Percentiles rank a stretch among this genome's conserved stretches.
phyloP scores from a whole-genome alignment of 768 basidiomycete genomes.

The Kwoniella newhampshirensis region DNA sequence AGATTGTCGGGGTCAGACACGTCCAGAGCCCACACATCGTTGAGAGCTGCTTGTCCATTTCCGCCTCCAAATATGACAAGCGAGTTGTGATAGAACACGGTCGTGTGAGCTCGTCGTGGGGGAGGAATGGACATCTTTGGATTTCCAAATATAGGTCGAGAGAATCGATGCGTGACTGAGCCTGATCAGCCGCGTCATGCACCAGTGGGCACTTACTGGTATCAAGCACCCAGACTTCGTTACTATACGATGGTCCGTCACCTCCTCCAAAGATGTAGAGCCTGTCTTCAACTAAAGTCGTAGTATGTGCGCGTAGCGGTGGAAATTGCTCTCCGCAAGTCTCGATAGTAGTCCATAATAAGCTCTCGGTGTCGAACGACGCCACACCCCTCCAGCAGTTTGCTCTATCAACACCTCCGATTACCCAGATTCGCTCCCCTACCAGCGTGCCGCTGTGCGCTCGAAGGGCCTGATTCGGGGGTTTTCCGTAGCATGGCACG shows the following conservation, averaged over 20 bases:
- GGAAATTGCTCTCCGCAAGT: conserved; percentile 75
- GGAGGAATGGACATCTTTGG: conserved; percentile 54
- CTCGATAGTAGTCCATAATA: conserved; percentile 82
- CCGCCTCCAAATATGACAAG: conserved; percentile 93
- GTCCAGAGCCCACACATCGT: conserved; percentile 86
- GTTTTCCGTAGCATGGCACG: conserved; percentile 37
- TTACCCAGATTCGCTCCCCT: conserved; percentile 78
- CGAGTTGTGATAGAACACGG: conserved; percentile 68
- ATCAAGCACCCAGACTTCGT: conserved; percentile 78
- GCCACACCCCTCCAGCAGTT: conserved; percentile 73
- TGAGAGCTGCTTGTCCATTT: conserved; percentile 82
- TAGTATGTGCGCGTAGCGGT: conserved; percentile 82
- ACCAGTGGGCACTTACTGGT: conserved; percentile 57
- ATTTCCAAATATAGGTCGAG: conserved; percentile 43
- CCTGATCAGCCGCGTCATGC: neutral
- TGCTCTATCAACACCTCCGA: conserved; percentile 84
- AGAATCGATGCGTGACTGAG: conserved; percentile 49
- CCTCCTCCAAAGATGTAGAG: conserved; percentile 87
- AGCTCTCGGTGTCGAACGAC: conserved; percentile 83
- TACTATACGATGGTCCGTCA: conserved; percentile 76
- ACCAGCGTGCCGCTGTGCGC: conserved; percentile 82
- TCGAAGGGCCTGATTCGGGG: conserved; percentile 57
- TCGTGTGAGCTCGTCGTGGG: conserved; percentile 82
- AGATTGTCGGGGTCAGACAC: conserved; percentile 59
- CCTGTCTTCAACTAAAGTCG: conserved; percentile 69